phyloP scores from a whole-genome alignment of 2,329 filamentous ascomycete genomes.

The Parastagonospora avenae region DNA sequence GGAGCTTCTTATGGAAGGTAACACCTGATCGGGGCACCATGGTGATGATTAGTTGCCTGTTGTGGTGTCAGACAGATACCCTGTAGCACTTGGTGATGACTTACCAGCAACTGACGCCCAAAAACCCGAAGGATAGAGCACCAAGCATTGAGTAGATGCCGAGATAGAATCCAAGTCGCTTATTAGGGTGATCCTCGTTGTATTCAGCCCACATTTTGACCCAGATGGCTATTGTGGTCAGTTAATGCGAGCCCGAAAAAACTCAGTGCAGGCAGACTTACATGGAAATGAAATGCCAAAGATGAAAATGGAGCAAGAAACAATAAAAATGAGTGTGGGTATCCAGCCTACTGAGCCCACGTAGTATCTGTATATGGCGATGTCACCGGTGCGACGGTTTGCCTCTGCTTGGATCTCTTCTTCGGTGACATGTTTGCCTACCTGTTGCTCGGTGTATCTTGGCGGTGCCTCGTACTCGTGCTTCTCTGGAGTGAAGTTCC shows the following conservation, averaged over 20 bases:
- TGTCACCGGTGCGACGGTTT: slow-evolving; percentile 39
- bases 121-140: slow-evolving; percentile 30
- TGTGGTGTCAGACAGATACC: background rate
- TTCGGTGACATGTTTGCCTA: slow-evolving; percentile 28
- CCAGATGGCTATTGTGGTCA: slow-evolving; percentile 47
- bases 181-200: slow-evolving; percentile 47
- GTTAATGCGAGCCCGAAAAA: background rate
- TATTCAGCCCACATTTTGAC: slow-evolving; percentile 56
- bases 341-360: slow-evolving; percentile 37
- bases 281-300: slow-evolving; percentile 42
- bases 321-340: slow-evolving; percentile 35
- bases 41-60: slow-evolving; percentile 56
- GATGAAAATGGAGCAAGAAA: slow-evolving; percentile 41
- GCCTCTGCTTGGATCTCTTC: slow-evolving; percentile 39
- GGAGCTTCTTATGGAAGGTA: slow-evolving; percentile 54
- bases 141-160: slow-evolving; percentile 41
- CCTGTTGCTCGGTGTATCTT: slow-evolving; percentile 32
- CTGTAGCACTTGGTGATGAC: background rate
- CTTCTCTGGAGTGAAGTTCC: slow-evolving; percentile 37
- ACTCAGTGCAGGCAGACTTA: slow-evolving; percentile 12
- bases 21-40: slow-evolving; percentile 61
- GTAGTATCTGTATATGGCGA: slow-evolving; percentile 43
- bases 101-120: slow-evolving; percentile 39
- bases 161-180: slow-evolving; percentile 39
- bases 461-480: slow-evolving; percentile 38